phyloP scores from a whole-genome alignment of 2,329 filamentous ascomycete species.

The Trichoderma asperellum region DNA sequence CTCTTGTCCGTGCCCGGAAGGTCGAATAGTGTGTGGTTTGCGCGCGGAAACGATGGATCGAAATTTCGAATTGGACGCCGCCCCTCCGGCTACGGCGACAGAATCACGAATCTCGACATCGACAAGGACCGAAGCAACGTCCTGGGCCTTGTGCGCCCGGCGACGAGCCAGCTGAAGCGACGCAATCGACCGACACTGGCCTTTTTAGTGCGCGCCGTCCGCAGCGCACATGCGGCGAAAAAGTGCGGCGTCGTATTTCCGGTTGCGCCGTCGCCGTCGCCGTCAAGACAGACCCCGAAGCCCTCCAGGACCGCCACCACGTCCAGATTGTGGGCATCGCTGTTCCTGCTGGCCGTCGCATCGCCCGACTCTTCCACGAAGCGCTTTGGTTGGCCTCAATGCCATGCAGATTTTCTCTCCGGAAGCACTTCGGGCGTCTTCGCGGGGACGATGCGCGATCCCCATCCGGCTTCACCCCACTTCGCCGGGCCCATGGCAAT shows the following conservation, averaged over 20 bases:
- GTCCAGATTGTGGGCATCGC: neutral
- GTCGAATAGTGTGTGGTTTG: slow-evolving; percentile 26
- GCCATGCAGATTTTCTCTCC: slow-evolving; percentile 6
- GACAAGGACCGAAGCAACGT: slow-evolving; percentile 1
- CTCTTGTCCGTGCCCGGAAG: slow-evolving; percentile 33
- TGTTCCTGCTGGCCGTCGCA: neutral
- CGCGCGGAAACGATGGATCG: slow-evolving; percentile 25
- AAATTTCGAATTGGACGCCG: slow-evolving; percentile 25
- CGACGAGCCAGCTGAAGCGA: neutral
- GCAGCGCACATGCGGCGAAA: slow-evolving; percentile 15
- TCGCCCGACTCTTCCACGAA: neutral
- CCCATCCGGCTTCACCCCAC: slow-evolving; percentile 25
- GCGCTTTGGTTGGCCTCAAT: neutral
- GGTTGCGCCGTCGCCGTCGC: slow-evolving; percentile 15
- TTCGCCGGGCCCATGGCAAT: slow-evolving; percentile 21
- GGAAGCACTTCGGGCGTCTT: slow-evolving; percentile 24
- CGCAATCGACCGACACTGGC: slow-evolving; percentile 19
- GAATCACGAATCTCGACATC: slow-evolving; percentile 19
- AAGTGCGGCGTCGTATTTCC: slow-evolving; percentile 16
- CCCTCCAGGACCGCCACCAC: neutral
- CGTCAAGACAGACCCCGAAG: neutral
- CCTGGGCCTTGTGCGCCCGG: neutral
- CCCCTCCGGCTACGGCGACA: slow-evolving; percentile 30
- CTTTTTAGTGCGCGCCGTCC: neutral
- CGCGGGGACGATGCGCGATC: slow-evolving; percentile 21